A percentile compares a stretch with the other conserved stretches of the same genome.
phyloP scores from a whole-genome alignment of 768 basidiomycete species.

The Mycena leptocephala region DNA sequence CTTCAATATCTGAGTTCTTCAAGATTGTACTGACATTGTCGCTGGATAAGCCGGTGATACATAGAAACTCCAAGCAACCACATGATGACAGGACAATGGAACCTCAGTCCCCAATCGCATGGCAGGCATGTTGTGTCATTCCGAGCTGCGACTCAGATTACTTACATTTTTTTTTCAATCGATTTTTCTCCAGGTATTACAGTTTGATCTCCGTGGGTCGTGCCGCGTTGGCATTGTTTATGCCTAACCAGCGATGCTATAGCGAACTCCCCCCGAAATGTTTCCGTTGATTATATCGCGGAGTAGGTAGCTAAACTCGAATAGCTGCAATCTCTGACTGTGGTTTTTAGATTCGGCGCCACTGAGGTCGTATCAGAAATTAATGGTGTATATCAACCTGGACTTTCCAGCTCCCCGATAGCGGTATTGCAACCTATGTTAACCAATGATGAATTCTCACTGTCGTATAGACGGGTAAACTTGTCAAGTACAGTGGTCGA shows the following conservation, averaged over 20 bases:
- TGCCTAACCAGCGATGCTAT: neutral
- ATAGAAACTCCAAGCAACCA: neutral
- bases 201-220: neutral
- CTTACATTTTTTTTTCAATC: neutral
- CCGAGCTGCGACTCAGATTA: neutral
- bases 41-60: neutral
- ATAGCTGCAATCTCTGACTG: neutral
- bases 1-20: neutral
- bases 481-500: neutral
- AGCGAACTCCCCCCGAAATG: neutral
- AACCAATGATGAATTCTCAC: neutral
- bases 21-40: neutral
- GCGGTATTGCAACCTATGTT: neutral
- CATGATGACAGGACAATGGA: neutral
- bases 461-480: neutral
- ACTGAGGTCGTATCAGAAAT: neutral
- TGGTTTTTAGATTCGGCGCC: neutral
- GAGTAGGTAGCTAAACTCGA: neutral
- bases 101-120: neutral
- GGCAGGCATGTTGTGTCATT: constrained; percentile 1
- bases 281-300: neutral
- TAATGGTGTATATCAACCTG: neutral
- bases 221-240: neutral
- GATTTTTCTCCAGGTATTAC: neutral
- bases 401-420: neutral